Conservation (phyloP, 2,329 filamentous ascomycete genomes). For the Colletotrichum limetticola region DNA sequence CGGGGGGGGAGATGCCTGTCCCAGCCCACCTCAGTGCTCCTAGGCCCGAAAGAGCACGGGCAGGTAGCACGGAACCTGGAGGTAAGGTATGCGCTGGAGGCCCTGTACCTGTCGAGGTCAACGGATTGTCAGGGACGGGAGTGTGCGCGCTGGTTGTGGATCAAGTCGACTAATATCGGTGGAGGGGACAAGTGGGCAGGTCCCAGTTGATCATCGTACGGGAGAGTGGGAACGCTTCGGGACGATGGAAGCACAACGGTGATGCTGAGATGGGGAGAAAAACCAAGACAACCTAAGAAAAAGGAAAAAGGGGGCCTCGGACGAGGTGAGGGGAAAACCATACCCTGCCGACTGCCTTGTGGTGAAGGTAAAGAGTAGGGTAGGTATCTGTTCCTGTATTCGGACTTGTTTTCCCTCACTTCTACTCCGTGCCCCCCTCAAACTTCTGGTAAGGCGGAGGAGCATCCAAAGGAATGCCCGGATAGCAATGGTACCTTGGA, state of each 20-base stretch:
- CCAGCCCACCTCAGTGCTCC: background rate
- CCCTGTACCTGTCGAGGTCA: background rate
- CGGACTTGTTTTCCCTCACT: background rate
- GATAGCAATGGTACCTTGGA: background rate
- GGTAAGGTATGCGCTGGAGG: background rate
- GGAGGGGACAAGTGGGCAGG: conserved; percentile 27
- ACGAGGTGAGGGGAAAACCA: background rate
- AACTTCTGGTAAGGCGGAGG: too few species aligned
- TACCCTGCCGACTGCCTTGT: background rate
- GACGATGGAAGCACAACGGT: conserved; percentile 14
- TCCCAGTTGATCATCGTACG: conserved; percentile 24
- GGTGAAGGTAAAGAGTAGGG: background rate
- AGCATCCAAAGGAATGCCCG: background rate
- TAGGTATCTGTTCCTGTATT: background rate
- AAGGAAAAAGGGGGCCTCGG: background rate
- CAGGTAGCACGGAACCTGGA: conserved; percentile 4
- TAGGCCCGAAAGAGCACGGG: background rate
- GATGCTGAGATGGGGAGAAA: conserved; percentile 1
- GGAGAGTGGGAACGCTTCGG: conserved; percentile 20
- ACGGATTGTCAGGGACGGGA: conserved; percentile 28
- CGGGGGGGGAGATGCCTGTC: background rate
- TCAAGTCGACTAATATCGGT: conserved; percentile 21
- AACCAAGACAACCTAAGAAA: conserved; percentile 1
- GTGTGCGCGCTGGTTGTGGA: conserved; percentile 24
- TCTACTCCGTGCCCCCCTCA: background rate